Evolutionary conservation across 2,329 filamentous ascomycete species (phyloP), one percentile per base, ranked within the genome.

Genomic region (Trichoderma sp.): DNA sequence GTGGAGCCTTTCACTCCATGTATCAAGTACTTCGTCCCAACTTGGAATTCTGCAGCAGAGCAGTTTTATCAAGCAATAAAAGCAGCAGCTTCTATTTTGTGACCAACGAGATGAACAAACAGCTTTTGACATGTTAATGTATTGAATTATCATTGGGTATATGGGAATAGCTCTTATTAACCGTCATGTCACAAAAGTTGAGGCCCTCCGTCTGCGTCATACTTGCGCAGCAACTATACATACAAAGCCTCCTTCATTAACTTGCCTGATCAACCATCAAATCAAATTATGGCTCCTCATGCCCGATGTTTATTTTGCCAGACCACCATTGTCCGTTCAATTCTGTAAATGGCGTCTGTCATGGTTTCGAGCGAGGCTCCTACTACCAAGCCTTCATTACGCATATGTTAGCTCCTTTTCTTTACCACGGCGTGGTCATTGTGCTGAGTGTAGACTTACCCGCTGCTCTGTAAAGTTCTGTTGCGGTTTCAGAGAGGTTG

Each of bases 341-440:
- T 76, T 81, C 83, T 84, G 76, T 85, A 85, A 8, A 86, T 82
- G 31, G 84, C 83, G 31, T 81, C 79, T 3, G 84, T 80, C 18
- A 83, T 77, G 38, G 82, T 81, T 6, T 83, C 80, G 5, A 85
- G 77, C 4, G 84, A 80, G 9, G 85, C 75, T 5, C 84, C 85
- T 9, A 82, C 79, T n/a, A 79, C 76, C 9, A 80, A 79, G 35
- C 81, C 84, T 83, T 60, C 27, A 33, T 14, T 62, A 3, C 41
- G n/a, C 8, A 59, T 11, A 27, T 9, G 11, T 65, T 41, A 67
- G 62, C 62, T 41, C 50, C 11, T 2, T 65, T 50, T 31, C 16
- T 12, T 16, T 14, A 12, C 50, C 11, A 14, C 11, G 21, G 21
- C 9, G 6, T n/a, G 29, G n/a, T 60, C 67, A n/a, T 31, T 64